Percentiles rank a stretch among this genome's conserved stretches.
Conservation (phyloP, 2,329 filamentous ascomycete genomes). For the Westerdykella ornata region DNA sequence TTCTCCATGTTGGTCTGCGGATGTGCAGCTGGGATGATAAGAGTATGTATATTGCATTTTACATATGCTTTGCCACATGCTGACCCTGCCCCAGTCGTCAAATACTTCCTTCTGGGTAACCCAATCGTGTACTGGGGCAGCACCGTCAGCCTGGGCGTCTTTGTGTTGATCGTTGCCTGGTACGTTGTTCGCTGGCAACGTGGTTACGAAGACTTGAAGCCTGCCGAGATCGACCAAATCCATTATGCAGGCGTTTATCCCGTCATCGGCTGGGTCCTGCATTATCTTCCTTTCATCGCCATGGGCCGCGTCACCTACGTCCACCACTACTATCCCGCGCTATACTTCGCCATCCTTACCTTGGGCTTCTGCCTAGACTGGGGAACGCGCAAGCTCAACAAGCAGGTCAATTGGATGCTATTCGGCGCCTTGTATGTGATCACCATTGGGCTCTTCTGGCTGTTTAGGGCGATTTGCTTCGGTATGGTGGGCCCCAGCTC, state of each 20-base stretch:
- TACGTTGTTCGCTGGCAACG: conserved; percentile 94
- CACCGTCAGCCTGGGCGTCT: conserved; percentile 67
- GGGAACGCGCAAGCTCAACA: conserved; percentile 61
- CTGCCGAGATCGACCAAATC: conserved; percentile 81
- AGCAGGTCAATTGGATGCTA: conserved; percentile 57
- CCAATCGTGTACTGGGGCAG: conserved; percentile 94
- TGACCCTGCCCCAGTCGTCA: conserved; percentile 53
- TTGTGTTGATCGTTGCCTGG: conserved; percentile 68
- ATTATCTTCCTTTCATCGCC: conserved; percentile 90
- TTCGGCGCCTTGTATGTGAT: conserved; percentile 67
- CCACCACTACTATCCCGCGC: conserved; percentile 96
- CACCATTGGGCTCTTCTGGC: conserved; percentile 75
- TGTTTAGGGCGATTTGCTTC: conserved; percentile 92
- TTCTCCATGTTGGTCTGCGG: conserved; percentile 87
- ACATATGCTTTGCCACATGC: not conserved
- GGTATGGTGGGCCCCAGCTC: conserved; percentile 83
- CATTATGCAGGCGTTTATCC: conserved; percentile 92
- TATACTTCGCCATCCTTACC: conserved; percentile 91
- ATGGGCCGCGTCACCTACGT: conserved; percentile 99
- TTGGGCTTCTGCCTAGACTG: conserved; percentile 87
- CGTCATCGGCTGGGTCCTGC: conserved; percentile 86
- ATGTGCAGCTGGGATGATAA: conserved; percentile 99
- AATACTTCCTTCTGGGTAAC: conserved; percentile 98
- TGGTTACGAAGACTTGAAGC: conserved; percentile 76
- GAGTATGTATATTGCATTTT: conserved; percentile 37